Base-by-base conservation (phyloP, 2,329 filamentous ascomycete species). In the Nothopassalora personata region DNA sequence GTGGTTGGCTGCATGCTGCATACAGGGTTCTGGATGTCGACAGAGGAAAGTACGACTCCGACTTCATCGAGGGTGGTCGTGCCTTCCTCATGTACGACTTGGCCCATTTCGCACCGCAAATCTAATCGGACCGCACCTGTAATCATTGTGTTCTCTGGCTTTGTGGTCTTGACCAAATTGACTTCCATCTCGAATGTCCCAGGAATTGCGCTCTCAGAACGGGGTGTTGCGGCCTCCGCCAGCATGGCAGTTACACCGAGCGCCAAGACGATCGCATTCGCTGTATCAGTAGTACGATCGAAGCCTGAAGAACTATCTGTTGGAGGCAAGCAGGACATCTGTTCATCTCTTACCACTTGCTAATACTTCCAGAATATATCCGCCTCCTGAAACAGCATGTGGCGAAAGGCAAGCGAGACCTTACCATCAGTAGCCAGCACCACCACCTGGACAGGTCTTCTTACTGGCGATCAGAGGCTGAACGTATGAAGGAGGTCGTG, bases 381-480 rank as follows among this genome's bases (percentile, higher is more conserved):
- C 51, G 60, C 18, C 60, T 70, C 5, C 58, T 79, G 7, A 71
- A 73, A 27, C 64, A 68, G 48, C 73, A 77, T n/a, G 67, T 69
- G 49, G 67, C 62, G 28, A 62, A 66, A 54, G 65, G 65, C 13
- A 60, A 60, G 9, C 64, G 68, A 15, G 59, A 66, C 1, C 58
- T 63, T 27, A 57, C 68, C 3, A 58, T 69, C 18, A 66, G 62
- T 30, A 65, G 70, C 15, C 51, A 62, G 0, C 64, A 71, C 45
- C 68, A 65, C 9, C 72, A 77, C 49, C 65, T 79, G 23, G 74
- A 79, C 58, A 67, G 74, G 13, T 72, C 73, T 10, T 64, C 71
- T 4, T 78, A 72, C 57, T 78, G 76, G 76, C 66, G 66, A 1
- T 57, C 65, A 1, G 64, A 71, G 49, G 68, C 64, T 43, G 67